Base-by-base conservation (phyloP, 225 moss, liverwort and hornwort species). In the Physcomitrellopsis africana region DNA sequence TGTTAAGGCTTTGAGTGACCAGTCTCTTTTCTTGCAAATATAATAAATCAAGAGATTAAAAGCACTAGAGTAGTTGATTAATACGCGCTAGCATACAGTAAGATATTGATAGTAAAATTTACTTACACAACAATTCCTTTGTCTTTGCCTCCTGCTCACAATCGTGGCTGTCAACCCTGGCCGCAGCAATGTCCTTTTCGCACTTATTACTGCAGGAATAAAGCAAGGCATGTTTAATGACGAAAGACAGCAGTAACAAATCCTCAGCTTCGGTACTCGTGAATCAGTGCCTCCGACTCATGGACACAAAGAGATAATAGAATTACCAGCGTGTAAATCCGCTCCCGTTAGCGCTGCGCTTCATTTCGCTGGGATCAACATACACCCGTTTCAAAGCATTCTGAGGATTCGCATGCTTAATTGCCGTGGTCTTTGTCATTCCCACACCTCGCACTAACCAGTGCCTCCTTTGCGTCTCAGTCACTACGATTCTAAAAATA, bases 271-370 rank as follows among this genome's bases (percentile, higher is more conserved):
- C 67, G 44, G 13, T 44, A 67, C 56, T 68, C 62, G 32, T 15
- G 73, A 47, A 69, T 6, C 60, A 54, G 24, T 15, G 24, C 32
- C 69, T 23, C 51, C 22, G 72, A 7, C 62, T 75, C 75, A 27
- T 62, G 67, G 56, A 68, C 68, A 7, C 66, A 64, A 48, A 63
- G 75, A 64, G 63, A 42, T 76, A 24, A 32, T 67, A 75, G 41
- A 47, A 72, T 79, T 85, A 88, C 88, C 88, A 88, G 85, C 82
- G 88, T 52, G 80, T 69, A 59, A 83, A 88, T 29, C 80, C 88
- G 64, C 88, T 88, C 68, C 83, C 85, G 68, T 65, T 80, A 71
- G 85, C 70, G 68, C 82, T 85, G 63, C 83, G 88, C 85, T 85
- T 88, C 76, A 88, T 75, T 12, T 77, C 70, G 62, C 82, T 82